These are phyloP conservation scores for Tranzscheliella williamsii DNA, from an alignment of 1,284 basidiomycete species.

Conservation along the genomic window DNA sequence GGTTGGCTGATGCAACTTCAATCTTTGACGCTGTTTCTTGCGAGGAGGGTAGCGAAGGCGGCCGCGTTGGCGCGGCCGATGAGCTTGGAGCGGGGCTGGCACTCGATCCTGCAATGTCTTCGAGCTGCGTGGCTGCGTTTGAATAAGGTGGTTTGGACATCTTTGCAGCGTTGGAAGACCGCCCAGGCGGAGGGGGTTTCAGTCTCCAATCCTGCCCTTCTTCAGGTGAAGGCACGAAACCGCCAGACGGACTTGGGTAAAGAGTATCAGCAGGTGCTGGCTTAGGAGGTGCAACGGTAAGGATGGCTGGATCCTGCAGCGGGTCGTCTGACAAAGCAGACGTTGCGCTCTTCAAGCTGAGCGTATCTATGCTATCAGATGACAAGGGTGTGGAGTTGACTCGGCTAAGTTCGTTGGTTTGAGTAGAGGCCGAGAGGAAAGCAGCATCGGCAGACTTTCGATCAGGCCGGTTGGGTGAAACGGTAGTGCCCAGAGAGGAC, in stretches of 20 bases:
- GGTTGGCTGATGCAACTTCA: constrained; percentile 18
- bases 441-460: constrained; percentile 35
- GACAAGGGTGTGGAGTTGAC: constrained; percentile 35
- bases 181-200: constrained; percentile 36
- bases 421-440: constrained; percentile 19
- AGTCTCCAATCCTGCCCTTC: constrained; percentile 47
- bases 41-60: constrained; percentile 27
- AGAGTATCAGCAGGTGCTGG: constrained; percentile 39
- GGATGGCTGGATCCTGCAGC: constrained; percentile 9
- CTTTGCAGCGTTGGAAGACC: constrained; percentile 2
- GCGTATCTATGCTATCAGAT: constrained; percentile 12
- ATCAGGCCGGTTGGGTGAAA: constrained; percentile 7
- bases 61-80: constrained; percentile 14
- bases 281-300: constrained; percentile 39
- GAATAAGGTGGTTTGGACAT: too few species aligned
- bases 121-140: too few species aligned
- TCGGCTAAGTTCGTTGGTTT: constrained; percentile 19
- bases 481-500: background rate
- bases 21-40: constrained; percentile 39
- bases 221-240: constrained; percentile 43
- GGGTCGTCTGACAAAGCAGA: constrained; percentile 3
- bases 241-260: constrained; percentile 44
- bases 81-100: constrained; percentile 1
- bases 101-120: too few species aligned
- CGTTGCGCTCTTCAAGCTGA: constrained; percentile 9